Evolutionary conservation across 345 rosid genomes (phyloP).

Genomic region (Salix dunnii): DNA sequence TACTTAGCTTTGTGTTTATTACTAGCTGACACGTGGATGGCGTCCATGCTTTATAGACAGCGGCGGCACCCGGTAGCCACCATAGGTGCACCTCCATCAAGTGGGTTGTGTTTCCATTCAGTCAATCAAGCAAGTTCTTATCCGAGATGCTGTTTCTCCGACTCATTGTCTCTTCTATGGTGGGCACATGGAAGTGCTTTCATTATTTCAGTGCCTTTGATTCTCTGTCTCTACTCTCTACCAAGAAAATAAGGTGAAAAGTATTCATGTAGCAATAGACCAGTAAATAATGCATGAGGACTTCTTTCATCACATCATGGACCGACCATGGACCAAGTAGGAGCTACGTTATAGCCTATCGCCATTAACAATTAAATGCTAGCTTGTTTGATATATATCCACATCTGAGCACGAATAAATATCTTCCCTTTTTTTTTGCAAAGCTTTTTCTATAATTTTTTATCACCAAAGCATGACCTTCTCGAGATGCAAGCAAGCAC

Average conservation of each 20-base stretch:
- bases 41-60: too few relatives aligned
- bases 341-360: neutral
- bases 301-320: neutral
- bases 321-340: neutral
- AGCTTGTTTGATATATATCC: too few relatives aligned
- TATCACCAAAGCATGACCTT: neutral
- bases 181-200: neutral
- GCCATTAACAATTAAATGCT: neutral
- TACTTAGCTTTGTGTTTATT: too few relatives aligned
- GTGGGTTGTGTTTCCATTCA: neutral
- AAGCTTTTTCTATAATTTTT: too few relatives aligned
- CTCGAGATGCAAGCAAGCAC: neutral
- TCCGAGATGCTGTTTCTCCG: neutral
- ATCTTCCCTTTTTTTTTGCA: too few relatives aligned
- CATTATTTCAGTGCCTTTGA: neutral
- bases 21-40: too few relatives aligned
- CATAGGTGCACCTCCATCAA: too few relatives aligned
- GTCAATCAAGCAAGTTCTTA: neutral
- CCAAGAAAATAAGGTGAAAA: neutral
- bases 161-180: neutral
- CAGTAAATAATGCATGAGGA: neutral
- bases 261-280: neutral
- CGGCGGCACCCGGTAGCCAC: too few relatives aligned
- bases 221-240: neutral
- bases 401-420: too few relatives aligned